These are phyloP conservation scores for Anthracocystis walkeri DNA, from an alignment of 1,284 basidiomycete species.

Conservation along the genomic window DNA sequence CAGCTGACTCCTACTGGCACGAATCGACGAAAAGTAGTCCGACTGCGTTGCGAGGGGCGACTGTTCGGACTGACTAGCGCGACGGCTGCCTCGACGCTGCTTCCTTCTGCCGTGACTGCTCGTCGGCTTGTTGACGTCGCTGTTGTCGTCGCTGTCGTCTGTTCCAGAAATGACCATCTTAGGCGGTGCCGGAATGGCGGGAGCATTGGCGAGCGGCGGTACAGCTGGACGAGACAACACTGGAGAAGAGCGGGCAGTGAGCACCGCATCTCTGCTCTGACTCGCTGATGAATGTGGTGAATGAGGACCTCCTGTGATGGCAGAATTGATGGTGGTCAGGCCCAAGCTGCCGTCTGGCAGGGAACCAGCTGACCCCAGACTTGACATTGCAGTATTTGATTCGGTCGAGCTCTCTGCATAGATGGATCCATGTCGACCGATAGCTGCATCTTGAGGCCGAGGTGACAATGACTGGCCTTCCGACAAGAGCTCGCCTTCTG, in stretches of 20 bases:
- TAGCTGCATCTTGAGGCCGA: constrained; percentile 7
- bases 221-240: constrained; percentile 22
- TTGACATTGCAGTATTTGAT: constrained; percentile 46
- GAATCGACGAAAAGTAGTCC: constrained; percentile 50
- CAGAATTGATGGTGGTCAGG: constrained; percentile 45
- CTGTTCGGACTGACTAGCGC: constrained; percentile 12
- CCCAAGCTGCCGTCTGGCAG: constrained; percentile 46
- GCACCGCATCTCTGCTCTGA: constrained; percentile 23
- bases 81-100: constrained; percentile 24
- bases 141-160: constrained; percentile 41
- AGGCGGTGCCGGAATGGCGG: constrained; percentile 25
- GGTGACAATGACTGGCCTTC: constrained; percentile 31
- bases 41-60: constrained; percentile 24
- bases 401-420: constrained; percentile 54
- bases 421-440: constrained; percentile 15
- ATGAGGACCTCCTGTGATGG: constrained; percentile 38
- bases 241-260: constrained; percentile 41
- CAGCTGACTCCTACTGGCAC: constrained; percentile 33
- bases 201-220: constrained; percentile 8
- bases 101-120: constrained; percentile 12
- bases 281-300: constrained; percentile 34
- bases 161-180: constrained; percentile 36
- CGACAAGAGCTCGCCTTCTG: constrained; percentile 20
- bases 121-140: constrained; percentile 15
- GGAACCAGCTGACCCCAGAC: constrained; percentile 41